Evolutionary conservation across 2,329 filamentous ascomycete genomes (phyloP), one percentile per base, ranked within the genome.

Genomic region (Periconia digitata): DNA sequence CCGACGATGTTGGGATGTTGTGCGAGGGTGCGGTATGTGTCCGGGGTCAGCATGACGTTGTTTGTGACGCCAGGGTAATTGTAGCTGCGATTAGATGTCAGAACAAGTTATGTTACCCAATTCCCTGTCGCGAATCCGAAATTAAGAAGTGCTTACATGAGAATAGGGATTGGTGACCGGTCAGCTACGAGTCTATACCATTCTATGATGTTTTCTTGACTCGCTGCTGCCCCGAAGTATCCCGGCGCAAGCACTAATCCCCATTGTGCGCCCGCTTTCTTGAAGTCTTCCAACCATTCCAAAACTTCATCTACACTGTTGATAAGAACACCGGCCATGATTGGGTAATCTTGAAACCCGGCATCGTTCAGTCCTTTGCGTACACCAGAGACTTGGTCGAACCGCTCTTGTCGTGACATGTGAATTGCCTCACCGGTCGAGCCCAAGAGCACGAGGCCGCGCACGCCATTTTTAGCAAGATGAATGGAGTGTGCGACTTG

Each of bases 1-100:
- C 85, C 85, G 3, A 86, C 84, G 49, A 87, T 86, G 61, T 87
- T 87, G 23, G 81, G 77, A 63, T 87, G 84, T 46, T 77, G 72
- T 6, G 85, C 76, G 21, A 87, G 80, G 57, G 72, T 70, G 59
- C 74, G 81, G 60, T 82, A 84, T 0, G 83, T 84, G 8, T 79
- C 74, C 1, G 83, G 80, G 0, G 77, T 72, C 49, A 87, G 76
- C 57, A 78, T 76, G 59, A 87, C 74, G 58, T 83, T 81, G 73
- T 87, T 87, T 8, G 83, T 84, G 18, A 87, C 84, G 43, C 81
- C 84, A 1, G 85, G 84, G 69, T 85, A 85, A 67, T 85, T 80
- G 67, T 85, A 85, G 48, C 79, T 83, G 48, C 5, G 18, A 23
- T 46, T 29, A 43, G n/a, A 32, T 32, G 50, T 59, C 34, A 60